Conservation (phyloP, 495 filamentous ascomycete species). For the Xylaria flabelliformis region DNA sequence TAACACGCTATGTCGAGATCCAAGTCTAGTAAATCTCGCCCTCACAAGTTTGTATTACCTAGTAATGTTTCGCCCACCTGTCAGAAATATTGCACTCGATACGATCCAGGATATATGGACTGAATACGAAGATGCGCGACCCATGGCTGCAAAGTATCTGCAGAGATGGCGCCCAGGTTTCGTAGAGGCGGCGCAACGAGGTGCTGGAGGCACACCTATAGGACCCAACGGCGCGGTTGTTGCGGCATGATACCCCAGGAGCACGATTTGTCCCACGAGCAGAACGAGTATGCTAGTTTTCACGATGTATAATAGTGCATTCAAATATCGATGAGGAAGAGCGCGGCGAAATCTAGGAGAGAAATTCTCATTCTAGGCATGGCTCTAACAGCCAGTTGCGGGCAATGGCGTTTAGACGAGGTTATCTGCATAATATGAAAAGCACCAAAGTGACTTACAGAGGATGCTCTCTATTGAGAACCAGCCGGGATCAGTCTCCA, state of each 20-base stretch:
- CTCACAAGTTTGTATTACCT: constrained; percentile 68
- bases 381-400: background rate
- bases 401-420: constrained; percentile 26
- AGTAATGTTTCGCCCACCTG: constrained; percentile 84
- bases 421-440: background rate
- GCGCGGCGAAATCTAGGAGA: background rate
- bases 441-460: background rate
- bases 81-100: constrained; percentile 79
- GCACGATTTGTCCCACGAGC: constrained; percentile 9
- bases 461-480: background rate
- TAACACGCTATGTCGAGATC: constrained; percentile 84
- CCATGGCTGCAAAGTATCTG: constrained; percentile 60
- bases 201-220: constrained; percentile 17
- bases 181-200: constrained; percentile 45
- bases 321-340: background rate
- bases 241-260: constrained; percentile 22
- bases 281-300: constrained; percentile 4
- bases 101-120: constrained; percentile 85
- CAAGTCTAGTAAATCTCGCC: constrained; percentile 66
- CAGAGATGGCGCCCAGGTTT: constrained; percentile 60
- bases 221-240: constrained; percentile 23
- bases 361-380: background rate
- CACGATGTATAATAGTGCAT: constrained; percentile 25
- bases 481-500: too few relatives aligned
- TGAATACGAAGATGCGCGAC: constrained; percentile 67